Evolutionary conservation across 495 filamentous ascomycete genomes (phyloP).

Genomic region (Talaromyces thailandensis): DNA sequence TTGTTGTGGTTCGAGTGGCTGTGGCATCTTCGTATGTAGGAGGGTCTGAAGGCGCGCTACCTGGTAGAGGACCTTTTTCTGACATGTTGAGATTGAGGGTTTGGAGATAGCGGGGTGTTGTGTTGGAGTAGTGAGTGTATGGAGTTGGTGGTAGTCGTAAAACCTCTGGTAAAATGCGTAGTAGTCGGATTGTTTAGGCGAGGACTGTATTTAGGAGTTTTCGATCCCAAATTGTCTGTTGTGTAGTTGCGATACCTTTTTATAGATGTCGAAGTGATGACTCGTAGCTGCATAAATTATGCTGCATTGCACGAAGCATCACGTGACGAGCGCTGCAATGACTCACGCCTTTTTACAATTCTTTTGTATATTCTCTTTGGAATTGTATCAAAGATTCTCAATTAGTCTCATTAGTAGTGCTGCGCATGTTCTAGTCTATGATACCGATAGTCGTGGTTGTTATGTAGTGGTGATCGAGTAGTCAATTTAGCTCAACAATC

Average conservation of each 20-base stretch:
- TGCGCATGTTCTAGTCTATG: neutral
- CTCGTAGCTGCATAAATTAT: neutral
- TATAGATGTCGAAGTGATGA: neutral
- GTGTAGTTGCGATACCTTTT: neutral
- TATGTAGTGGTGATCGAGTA: neutral
- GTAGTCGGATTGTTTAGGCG: neutral
- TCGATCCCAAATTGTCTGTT: neutral
- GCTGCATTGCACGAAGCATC: neutral
- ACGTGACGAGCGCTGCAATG: neutral
- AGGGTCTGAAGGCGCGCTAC: neutral
- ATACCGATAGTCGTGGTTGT: neutral
- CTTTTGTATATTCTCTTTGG: neutral
- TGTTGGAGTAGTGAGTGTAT: neutral
- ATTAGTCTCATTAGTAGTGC: neutral
- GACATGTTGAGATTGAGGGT: neutral
- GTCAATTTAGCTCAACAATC: neutral
- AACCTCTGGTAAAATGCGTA: neutral
- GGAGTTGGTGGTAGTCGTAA: neutral
- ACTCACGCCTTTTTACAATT: neutral
- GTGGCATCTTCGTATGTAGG: slow-evolving; percentile 7
- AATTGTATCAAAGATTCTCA: neutral
- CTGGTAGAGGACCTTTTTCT: slow-evolving; percentile 1
- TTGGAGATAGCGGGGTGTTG: neutral
- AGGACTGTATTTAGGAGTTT: neutral
- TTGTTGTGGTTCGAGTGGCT: neutral